phyloP scores from a whole-genome alignment of 305 asterid species.

The Nicotiana rustica region DNA sequence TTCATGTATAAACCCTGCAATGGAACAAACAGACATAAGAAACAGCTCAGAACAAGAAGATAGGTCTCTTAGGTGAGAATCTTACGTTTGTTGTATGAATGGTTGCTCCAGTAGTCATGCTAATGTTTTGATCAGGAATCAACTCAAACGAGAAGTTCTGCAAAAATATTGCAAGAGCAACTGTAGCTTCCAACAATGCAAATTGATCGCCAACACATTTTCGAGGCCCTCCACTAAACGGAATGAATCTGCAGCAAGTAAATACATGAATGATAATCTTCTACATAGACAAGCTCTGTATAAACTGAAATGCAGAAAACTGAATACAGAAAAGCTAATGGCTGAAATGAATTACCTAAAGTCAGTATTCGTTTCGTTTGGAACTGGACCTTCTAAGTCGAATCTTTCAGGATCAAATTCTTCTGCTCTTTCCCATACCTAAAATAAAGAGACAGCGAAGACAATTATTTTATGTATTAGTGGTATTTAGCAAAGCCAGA shows the following conservation, averaged over 20 bases:
- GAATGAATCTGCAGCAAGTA: slow-evolving; percentile 66
- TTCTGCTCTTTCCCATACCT: slow-evolving; percentile 96
- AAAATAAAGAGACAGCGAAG: slow-evolving; percentile 31
- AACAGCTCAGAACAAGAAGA: neutral
- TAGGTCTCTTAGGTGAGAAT: slow-evolving; percentile 23
- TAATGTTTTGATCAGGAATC: slow-evolving; percentile 82
- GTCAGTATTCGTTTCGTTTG: slow-evolving; percentile 92
- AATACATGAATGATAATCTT: slow-evolving; percentile 29
- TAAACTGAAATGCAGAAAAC: neutral
- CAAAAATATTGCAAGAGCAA: slow-evolving; percentile 74
- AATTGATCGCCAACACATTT: slow-evolving; percentile 98
- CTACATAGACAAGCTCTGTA: slow-evolving; percentile 18
- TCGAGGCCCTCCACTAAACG: slow-evolving; percentile 97
- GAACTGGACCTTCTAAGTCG: slow-evolving; percentile 73
- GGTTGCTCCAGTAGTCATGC: slow-evolving; percentile 98
- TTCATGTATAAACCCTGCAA: slow-evolving; percentile 94
- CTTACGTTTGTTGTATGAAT: slow-evolving; percentile 93
- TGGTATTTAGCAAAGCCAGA: neutral
- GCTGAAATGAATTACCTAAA: slow-evolving; percentile 55
- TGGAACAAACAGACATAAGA: slow-evolving; percentile 10
- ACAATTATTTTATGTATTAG: slow-evolving; percentile 1
- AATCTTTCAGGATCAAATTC: slow-evolving; percentile 92
- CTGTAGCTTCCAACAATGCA: slow-evolving; percentile 88
- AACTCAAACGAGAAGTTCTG: slow-evolving; percentile 73
- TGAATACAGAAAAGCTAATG: neutral